Base-by-base conservation (phyloP, 2,329 filamentous ascomycete species). In the Lachnellula arida region DNA sequence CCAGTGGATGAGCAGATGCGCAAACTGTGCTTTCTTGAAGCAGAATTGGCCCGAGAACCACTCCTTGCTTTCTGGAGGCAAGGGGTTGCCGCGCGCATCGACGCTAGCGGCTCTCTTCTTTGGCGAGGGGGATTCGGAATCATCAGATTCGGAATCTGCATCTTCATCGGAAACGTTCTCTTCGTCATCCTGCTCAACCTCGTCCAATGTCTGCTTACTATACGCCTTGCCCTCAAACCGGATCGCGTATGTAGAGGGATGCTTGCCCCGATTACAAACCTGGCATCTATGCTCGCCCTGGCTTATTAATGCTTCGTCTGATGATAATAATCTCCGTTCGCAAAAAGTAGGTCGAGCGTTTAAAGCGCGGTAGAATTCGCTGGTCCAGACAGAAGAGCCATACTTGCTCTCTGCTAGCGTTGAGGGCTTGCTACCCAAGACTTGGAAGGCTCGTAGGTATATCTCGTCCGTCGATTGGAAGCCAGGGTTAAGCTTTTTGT, bases 1-100 rank as follows among this genome's bases (percentile, higher is more conserved):
- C 89, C 89, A 92, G 71, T 94, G 89, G 4, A 84, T 78, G 3
- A 93, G 77, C 1, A 79, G 80, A 66, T 93, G 89, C 0, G 87
- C 86, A 40, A 85, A 85, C 60, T 84, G 77, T 0, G 89, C 88
- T 61, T 86, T 87, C 34, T 74, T 72, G 65, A 79, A 81, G 73
- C 85, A 88, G 57, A 78, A 77, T 15, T 74, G 74, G 60, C 83
- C 83, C 2, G 82, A 70, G 56, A 76, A 78, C 70, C 79, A 86
- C 25, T 74, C 73, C 2, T 63, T 75, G 17, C 72, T 69, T 44
- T 74, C 72, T 1, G 74, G 67, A 0, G 76, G 73, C 4, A 85
- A 61, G 11, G 67, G 44, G 48, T 75, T 70, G 3, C 78, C 80
- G 48, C 80, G 76, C 58, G 73, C 73, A 63, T 84, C 70, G 59